Base-by-base conservation (phyloP, 1,284 basidiomycete genomes). In the Marasmius sp. region DNA sequence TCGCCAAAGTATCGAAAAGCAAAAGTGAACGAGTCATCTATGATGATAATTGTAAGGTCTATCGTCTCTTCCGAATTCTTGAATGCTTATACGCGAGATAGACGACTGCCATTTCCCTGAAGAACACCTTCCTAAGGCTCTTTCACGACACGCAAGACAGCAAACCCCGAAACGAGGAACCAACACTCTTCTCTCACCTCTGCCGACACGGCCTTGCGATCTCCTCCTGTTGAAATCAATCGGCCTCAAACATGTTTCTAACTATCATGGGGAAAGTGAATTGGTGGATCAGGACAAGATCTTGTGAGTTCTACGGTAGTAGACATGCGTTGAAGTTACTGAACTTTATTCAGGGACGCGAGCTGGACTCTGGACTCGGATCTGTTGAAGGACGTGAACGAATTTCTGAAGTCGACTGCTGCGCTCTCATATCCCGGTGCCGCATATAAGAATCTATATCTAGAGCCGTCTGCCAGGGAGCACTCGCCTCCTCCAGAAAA, bases 11-110 rank as follows among this genome's bases (percentile, higher is more conserved):
- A 18, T 73, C 70, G n/a, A 71, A 70, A 52, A 67, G 70, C 4
- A 72, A 66, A 45, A 72, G 77, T 1, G 73, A 78, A 14, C 71
- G 65, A 59, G 73, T 79, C 68, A 62, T 66, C 39, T 69, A 76
- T 14, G 72, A 74, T 16, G 69, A 72, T 50, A 62, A 70, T 59
- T 72, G 77, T 77, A 60, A 33, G 72, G 69, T 38, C 22, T 18
- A 27, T 27, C 2, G 50, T 51, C 33, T 54, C 51, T 59, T 37
- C 58, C 54, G 18, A 41, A 52, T 62, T 65, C 66, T 62, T 60
- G 55, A 62, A n/a, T 52, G 57, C 27, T 55, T 41, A 62, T 45
- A n/a, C 41, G n/a, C 4, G 8, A 47, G 34, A 10, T 36, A 62
- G 61, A 62, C 41, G 55, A 58, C 11, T 50, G 22, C 11, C 33